Evolutionary conservation across 495 filamentous ascomycete species (phyloP), one percentile per base, ranked within the genome.

Genomic region (Hyaloscypha variabilis): DNA sequence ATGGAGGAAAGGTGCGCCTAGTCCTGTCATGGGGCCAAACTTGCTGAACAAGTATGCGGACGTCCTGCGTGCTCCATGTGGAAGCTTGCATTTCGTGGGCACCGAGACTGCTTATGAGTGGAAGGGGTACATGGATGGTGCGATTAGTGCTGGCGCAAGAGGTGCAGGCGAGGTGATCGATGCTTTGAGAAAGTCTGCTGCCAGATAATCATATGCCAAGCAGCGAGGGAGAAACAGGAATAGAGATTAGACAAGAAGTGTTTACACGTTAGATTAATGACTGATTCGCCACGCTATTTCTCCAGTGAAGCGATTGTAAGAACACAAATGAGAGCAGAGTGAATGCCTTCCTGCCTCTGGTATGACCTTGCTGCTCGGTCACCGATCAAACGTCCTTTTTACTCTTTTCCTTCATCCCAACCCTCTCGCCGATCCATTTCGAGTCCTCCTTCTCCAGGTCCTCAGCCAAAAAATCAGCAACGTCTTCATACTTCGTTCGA

Each of bases 91-190:
- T 65, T 84, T 84, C 72, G 77, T 73, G 0, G 81, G 81, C 1
- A 79, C 78, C 4, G 82, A 83, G 71, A 80, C 73, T 28, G 70
- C 78, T 3, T 64, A 31, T 11, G 72, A 74, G 23, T 83, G 81
- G 80, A 76, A 73, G 63, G 81, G 81, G 21, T 81, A 80, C 64
- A 83, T 85, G 80, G 80, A 83, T 64, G 81, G 82, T 0, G 81
- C 81, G 3, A 62, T 82, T 8, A 49, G 74, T 14, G 72, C 66
- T 36, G 80, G 79, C 0, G 60, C 75, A 29, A 72, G 73, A 59
- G 80, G 71, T 2, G 80, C 75, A 5, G 64, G 60, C 21, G 80
- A 84, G 29, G 60, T 69, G 8, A 54, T 69, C 21, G n/a, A 60
- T 10, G 39, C 39, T 46, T 19, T 46, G 19, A 46, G 46, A 26